A percentile compares a stretch with the other conserved stretches of the same genome.
Evolutionary conservation across 2,329 filamentous ascomycete genomes (phyloP).

Genomic region (Xylaria sp.): DNA sequence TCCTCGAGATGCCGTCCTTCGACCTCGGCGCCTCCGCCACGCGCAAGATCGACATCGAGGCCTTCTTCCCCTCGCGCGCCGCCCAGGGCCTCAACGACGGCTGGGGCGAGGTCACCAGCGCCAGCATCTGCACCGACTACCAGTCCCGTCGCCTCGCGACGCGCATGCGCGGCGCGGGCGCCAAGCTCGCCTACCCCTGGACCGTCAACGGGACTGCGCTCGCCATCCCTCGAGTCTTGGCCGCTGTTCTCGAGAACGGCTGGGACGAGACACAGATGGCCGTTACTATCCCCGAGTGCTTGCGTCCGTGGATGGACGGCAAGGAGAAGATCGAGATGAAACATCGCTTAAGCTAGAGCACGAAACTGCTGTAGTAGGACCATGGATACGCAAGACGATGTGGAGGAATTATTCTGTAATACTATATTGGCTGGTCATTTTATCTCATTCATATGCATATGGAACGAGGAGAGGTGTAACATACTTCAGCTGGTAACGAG

Average conservation of each 20-base stretch:
- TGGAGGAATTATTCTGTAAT: neutral
- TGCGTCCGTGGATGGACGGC: constrained; percentile 87
- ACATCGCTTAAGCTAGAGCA: constrained; percentile 33
- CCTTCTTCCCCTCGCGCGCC: constrained; percentile 85
- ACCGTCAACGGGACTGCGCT: constrained; percentile 95
- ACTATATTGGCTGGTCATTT: neutral
- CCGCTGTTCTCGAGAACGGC: constrained; percentile 88
- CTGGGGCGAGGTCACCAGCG: constrained; percentile 93
- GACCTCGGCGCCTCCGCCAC: constrained; percentile 90
- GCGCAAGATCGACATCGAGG: constrained; percentile 93
- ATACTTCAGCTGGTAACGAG: neutral
- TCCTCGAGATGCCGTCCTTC: constrained; percentile 89
- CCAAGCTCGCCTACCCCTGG: constrained; percentile 76
- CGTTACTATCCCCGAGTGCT: constrained; percentile 79
- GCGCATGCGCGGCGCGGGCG: constrained; percentile 63
- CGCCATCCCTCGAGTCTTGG: constrained; percentile 88
- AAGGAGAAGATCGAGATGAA: constrained; percentile 68
- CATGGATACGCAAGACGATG: neutral
- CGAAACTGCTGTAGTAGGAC: neutral
- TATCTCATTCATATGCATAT: neutral
- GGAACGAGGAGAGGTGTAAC: neutral
- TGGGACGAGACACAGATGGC: constrained; percentile 77
- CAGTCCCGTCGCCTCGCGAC: constrained; percentile 86
- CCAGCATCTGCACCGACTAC: constrained; percentile 94
- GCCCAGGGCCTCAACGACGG: constrained; percentile 64